Evolutionary conservation across 768 basidiomycete genomes (phyloP), one percentile per base, ranked within the genome.

Genomic region (Tephrocybe sp.): DNA sequence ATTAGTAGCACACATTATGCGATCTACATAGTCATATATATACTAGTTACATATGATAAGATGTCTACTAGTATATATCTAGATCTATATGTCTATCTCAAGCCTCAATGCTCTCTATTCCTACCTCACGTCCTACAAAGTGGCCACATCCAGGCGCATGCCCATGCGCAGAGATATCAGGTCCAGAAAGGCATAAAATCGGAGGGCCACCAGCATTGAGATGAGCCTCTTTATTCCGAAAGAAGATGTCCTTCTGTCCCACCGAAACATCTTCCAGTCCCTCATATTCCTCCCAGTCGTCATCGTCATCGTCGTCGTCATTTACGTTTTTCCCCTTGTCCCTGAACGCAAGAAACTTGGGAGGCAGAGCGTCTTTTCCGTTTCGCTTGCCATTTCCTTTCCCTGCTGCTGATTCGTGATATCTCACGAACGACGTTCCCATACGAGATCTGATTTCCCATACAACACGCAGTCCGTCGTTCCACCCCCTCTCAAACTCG

Each of bases 401-500:
- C 2, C 40, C 17, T 10, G 20, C 40, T 3, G 1, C 31, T 1
- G 13, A 9, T 17, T 45, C 9, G 11, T 12, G 34, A 22, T 22
- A 20, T 30, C 60, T 39, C 10, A 43, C 1, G 35, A 60, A 77
- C 23, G 78, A 81, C 54, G 73, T 66, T 44, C 67, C 60, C 48
- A 82, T 54, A 48, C 83, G 68, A 5, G 61, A 64, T 26, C 78
- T 73, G 12, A 72, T 75, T n/a, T 74, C 73, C n/a, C 63, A 64
- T 19, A 88, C 68, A 41, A 77, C 76, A 13, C 68, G 64, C 40
- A 87, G 58, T 3, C 85, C 87, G 56, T 82, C 78, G 2, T 65
- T 63, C 86, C 86, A 88, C 13, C 86, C 87, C 22, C 65, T 70
- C 60, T 72, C 72, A 58, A 88, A 90, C 54, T 80, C 77, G 1